Evolutionary conservation across 202 grass and related monocot species (phyloP), one percentile per base, ranked within the genome.

Genomic region (Elaeis oleifera): DNA sequence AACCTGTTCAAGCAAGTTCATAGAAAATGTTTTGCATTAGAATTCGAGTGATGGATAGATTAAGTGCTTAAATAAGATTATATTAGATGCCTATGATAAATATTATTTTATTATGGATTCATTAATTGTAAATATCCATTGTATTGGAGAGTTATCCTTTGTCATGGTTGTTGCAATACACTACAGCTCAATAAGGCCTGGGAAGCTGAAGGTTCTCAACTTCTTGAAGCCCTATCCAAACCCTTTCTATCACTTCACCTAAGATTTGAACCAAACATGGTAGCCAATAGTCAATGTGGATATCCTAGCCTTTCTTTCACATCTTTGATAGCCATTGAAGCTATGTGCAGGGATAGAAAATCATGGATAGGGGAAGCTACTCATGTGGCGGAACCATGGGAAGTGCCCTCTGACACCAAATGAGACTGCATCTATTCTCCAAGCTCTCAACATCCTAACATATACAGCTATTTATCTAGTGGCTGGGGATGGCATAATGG

Each of bases 201-300:
- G 74, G 80, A 84, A 75, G 59, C 60, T 16, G 89, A 86, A 81
- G 88, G 76, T 72, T 51, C 50, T 58, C 36, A 78, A 13, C 88
- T 99, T 64, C 71, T 89, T 4, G 63, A 84, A 61, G 67, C 75
- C 9, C 89, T 92, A 81, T 85, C 88, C 53, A 99, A 92, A 75
- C 94, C 94, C 26, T 99, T 94, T 72, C 53, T 99, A 70, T 86
- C 94, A 5, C 81, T 99, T 56, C 88, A 99, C 66, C 75, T 99
- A 44, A 82, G 94, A 65, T 99, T 99, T 73, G 94, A 99, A 79
- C 94, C 88, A 58, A 85, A 99, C 75, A 99, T 99, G 94, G 88
- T 94, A 58, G 88, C 58, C 71, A 80, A 48, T 94, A 58, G 88
- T 60, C 71, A 80, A 48, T 99, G 85, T 76, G 66, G 63, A 49